Evolutionary conservation across 2,329 filamentous ascomycete species (phyloP).

Genomic region (Cryphonectria nitschkei): DNA sequence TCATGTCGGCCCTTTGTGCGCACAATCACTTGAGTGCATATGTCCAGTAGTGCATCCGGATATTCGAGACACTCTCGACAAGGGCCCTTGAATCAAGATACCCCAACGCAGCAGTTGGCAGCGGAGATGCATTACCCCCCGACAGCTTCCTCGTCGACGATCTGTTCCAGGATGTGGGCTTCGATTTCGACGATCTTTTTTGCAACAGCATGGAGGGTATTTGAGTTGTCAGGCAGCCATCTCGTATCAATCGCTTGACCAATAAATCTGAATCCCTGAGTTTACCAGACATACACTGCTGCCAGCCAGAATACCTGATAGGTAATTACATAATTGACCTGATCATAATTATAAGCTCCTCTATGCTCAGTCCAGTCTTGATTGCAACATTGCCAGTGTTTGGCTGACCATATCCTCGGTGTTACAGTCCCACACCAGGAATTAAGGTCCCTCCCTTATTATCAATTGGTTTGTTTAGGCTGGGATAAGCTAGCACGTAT

Average conservation of each 20-base stretch:
- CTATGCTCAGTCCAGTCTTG: neutral
- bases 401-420: neutral
- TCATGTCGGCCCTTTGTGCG: slow-evolving; percentile 31
- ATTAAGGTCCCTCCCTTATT: too few relatives aligned
- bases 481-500: too few relatives aligned
- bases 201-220: neutral
- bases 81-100: slow-evolving; percentile 4
- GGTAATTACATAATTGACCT: neutral
- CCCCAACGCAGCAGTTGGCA: slow-evolving; percentile 23
- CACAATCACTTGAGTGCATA: slow-evolving; percentile 33
- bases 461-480: too few relatives aligned
- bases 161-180: slow-evolving; percentile 3
- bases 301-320: neutral
- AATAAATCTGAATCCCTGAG: neutral
- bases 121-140: neutral
- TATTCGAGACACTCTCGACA: slow-evolving; percentile 16
- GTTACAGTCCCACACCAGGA: neutral
- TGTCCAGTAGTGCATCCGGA: slow-evolving; percentile 29
- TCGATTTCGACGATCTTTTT: slow-evolving; percentile 13
- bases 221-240: slow-evolving; percentile 1
- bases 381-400: neutral
- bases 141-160: slow-evolving; percentile 6
- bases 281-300: neutral
- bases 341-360: neutral
- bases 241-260: neutral